phyloP scores from a whole-genome alignment of 208 protist species.

The Leishmania aethiopica region DNA sequence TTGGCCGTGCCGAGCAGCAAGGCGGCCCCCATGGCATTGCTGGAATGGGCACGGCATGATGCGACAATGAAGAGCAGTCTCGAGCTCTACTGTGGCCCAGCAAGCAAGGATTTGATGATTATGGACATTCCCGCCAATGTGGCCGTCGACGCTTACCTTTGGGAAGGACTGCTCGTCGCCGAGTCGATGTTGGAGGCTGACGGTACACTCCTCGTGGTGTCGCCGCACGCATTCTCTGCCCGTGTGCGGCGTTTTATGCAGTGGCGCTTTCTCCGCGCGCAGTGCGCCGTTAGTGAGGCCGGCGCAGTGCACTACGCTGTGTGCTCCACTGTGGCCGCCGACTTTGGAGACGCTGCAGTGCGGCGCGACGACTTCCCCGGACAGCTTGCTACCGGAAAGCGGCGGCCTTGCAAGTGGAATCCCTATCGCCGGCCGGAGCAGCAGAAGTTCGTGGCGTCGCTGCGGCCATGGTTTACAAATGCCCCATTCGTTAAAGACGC shows the following conservation, averaged over 20 bases:
- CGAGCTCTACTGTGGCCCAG: constrained; percentile 20
- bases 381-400: constrained; percentile 19
- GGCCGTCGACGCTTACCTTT: constrained; percentile 9
- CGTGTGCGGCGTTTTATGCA: constrained; percentile 23
- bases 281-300: constrained; percentile 2
- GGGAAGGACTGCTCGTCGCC: constrained; percentile 26
- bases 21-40: not conserved
- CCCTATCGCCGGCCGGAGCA: constrained; percentile 36
- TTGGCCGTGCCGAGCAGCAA: not conserved
- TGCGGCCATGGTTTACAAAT: constrained; percentile 59
- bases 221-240: constrained; percentile 13
- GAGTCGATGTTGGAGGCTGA: constrained; percentile 20
- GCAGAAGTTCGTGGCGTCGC: constrained; percentile 35
- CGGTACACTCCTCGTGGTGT: constrained; percentile 16
- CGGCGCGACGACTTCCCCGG: constrained; percentile 44
- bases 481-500: constrained; percentile 43
- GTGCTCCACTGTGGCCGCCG: constrained; percentile 27
- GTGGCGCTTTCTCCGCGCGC: constrained; percentile 27
- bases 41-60: not conserved
- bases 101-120: constrained; percentile 33
- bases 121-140: constrained; percentile 6
- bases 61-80: constrained; percentile 7
- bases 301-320: constrained; percentile 22
- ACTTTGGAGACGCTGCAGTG: constrained; percentile 18
- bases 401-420: constrained; percentile 50